A percentile compares a stretch with the other conserved stretches of the same genome.
Evolutionary conservation across 495 filamentous ascomycete genomes (phyloP).

Genomic region (Copromyces sp.): DNA sequence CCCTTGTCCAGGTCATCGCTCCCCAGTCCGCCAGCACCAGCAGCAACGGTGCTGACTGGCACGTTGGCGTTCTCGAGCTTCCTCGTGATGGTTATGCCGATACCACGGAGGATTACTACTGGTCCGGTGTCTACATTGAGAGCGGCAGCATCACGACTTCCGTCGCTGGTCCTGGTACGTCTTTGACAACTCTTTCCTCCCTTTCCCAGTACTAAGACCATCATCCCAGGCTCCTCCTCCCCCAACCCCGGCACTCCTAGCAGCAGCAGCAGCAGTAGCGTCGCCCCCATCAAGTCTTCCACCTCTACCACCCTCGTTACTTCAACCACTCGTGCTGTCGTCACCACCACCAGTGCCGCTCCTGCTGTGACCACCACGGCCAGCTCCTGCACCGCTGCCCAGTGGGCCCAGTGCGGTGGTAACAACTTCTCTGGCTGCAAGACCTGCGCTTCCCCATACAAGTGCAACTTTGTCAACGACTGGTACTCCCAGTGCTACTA

Average conservation of each 20-base stretch:
- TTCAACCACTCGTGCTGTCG: slow-evolving; percentile 3
- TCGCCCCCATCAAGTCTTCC: background rate
- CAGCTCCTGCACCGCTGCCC: slow-evolving; percentile 16
- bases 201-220: background rate
- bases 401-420: slow-evolving; percentile 37
- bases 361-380: slow-evolving; percentile 6
- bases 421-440: slow-evolving; percentile 31
- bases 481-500: slow-evolving; percentile 34
- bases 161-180: slow-evolving; percentile 22
- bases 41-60: slow-evolving; percentile 67
- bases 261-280: slow-evolving; percentile 6
- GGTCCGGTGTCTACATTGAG: slow-evolving; percentile 66
- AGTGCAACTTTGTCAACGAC: slow-evolving; percentile 30
- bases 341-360: slow-evolving; percentile 13
- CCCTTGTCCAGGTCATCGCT: slow-evolving; percentile 44
- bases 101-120: slow-evolving; percentile 56
- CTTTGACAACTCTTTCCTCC: background rate
- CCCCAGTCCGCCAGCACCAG: slow-evolving; percentile 48
- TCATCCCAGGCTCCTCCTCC: background rate
- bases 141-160: slow-evolving; percentile 49
- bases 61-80: slow-evolving; percentile 61
- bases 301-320: slow-evolving; percentile 3
- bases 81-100: slow-evolving; percentile 47
- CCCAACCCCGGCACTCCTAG: background rate
- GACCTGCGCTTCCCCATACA: slow-evolving; percentile 25